Conservation (phyloP, 2,329 filamentous ascomycete genomes). For the Dryadomyces sulphureus region DNA sequence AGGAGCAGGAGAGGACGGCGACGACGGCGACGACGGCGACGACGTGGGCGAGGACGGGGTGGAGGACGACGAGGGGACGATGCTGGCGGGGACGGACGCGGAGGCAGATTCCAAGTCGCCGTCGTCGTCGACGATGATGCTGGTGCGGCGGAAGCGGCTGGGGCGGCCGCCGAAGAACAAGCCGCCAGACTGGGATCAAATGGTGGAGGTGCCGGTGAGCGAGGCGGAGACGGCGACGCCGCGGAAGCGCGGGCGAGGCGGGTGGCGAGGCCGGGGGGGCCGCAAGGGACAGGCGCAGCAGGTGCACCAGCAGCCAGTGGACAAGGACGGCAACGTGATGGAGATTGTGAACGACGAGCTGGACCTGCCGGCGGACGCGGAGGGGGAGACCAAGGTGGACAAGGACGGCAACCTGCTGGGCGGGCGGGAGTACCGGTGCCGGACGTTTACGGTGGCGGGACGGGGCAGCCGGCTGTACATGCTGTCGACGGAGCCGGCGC, state of each 20-base stretch:
- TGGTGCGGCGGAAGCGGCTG: slow-evolving; percentile 62
- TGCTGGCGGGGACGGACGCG: slow-evolving; percentile 19
- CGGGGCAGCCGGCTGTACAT: slow-evolving; percentile 85
- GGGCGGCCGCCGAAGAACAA: slow-evolving; percentile 77
- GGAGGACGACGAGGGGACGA: too few relatives aligned
- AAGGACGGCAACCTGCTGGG: slow-evolving; percentile 70
- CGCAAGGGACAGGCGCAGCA: slow-evolving; percentile 55
- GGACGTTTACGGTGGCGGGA: slow-evolving; percentile 81
- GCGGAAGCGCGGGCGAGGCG: slow-evolving; percentile 49
- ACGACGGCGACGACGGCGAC: slow-evolving; percentile 23
- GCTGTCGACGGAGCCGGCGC: slow-evolving; percentile 92
- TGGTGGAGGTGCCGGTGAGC: slow-evolving; percentile 38
- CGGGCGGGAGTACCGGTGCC: slow-evolving; percentile 83
- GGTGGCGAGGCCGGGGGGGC: slow-evolving; percentile 54
- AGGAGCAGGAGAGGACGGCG: slow-evolving; percentile 24
- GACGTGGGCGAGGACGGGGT: slow-evolving; percentile 22
- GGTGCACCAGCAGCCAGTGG: slow-evolving; percentile 66
- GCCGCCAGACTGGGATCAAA: slow-evolving; percentile 62
- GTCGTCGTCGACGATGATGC: slow-evolving; percentile 41
- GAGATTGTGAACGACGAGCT: slow-evolving; percentile 89
- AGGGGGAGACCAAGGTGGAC: slow-evolving; percentile 88
- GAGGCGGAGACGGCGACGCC: slow-evolving; percentile 32
- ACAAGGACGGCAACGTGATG: slow-evolving; percentile 85
- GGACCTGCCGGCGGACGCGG: slow-evolving; percentile 68
- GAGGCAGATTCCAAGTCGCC: slow-evolving; percentile 32